A percentile compares a stretch with the other conserved stretches of the same genome.
Evolutionary conservation across 2,329 filamentous ascomycete genomes (phyloP).

Genomic region (Penicillium sp.): DNA sequence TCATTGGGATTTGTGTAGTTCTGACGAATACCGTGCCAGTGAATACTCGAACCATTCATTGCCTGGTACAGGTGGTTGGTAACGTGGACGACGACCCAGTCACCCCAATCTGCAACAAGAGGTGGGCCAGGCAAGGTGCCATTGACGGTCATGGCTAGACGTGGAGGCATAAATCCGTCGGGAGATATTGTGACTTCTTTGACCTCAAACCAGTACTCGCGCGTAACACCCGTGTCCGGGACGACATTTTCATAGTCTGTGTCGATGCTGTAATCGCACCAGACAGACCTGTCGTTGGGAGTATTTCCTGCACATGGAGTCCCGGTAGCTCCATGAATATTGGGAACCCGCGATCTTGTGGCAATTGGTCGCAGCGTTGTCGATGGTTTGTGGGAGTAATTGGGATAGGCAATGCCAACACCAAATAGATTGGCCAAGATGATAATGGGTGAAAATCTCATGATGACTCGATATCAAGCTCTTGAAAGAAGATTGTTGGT

Average conservation of each 20-base stretch:
- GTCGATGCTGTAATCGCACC: conserved; percentile 33
- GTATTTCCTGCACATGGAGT: conserved; percentile 21
- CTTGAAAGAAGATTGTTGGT: not conserved
- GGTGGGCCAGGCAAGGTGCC: conserved; percentile 66
- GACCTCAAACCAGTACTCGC: conserved; percentile 19
- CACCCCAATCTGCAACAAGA: conserved; percentile 65
- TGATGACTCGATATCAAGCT: not conserved
- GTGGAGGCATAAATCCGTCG: conserved; percentile 28
- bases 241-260: conserved; percentile 37
- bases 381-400: not conserved
- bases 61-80: conserved; percentile 47
- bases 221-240: conserved; percentile 17
- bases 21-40: conserved; percentile 40
- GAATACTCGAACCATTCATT: conserved; percentile 30
- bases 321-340: not conserved
- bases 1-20: conserved; percentile 33
- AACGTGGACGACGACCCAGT: conserved; percentile 56
- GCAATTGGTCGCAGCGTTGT: not conserved
- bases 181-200: conserved; percentile 16
- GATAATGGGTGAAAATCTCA: not conserved
- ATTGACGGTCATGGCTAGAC: conserved; percentile 57
- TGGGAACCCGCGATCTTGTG: not conserved
- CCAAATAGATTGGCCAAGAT: not conserved
- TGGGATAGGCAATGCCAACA: not conserved
- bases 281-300: conserved; percentile 27